Conservation (phyloP, 108 stramenopile genomes). For the Nitzschia putrida region DNA sequence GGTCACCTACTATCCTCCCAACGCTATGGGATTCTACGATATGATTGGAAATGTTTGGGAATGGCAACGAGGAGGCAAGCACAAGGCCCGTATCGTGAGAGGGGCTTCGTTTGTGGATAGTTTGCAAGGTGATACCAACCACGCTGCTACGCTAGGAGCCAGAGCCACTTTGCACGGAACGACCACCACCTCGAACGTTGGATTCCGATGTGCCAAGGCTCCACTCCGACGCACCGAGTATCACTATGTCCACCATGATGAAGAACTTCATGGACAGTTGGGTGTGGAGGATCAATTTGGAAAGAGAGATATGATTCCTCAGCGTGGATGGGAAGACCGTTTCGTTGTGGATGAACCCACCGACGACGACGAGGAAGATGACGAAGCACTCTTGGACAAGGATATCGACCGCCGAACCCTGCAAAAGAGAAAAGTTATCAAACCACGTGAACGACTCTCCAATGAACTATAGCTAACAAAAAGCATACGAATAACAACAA, state of each 20-base stretch:
- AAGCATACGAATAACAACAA: too few relatives aligned
- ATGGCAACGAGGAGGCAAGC: slow-evolving; percentile 89
- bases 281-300: slow-evolving; percentile 72
- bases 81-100: slow-evolving; percentile 83
- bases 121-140: slow-evolving; percentile 80
- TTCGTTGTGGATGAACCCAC: slow-evolving; percentile 20
- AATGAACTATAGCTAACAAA: slow-evolving; percentile 34
- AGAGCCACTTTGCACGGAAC: slow-evolving; percentile 78
- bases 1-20: slow-evolving; percentile 80
- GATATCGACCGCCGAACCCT: slow-evolving; percentile 1
- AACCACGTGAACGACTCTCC: slow-evolving; percentile 40
- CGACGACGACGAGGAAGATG: slow-evolving; percentile 49
- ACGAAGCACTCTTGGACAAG: slow-evolving; percentile 32
- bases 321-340: slow-evolving; percentile 55
- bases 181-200: slow-evolving; percentile 83
- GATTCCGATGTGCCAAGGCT: slow-evolving; percentile 82
- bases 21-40: slow-evolving; percentile 84
- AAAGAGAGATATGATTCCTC: slow-evolving; percentile 50
- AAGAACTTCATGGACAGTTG: slow-evolving; percentile 54
- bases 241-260: slow-evolving; percentile 75
- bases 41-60: slow-evolving; percentile 95
- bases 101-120: slow-evolving; percentile 88
- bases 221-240: slow-evolving; percentile 71
- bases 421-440: slow-evolving; percentile 51
- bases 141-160: slow-evolving; percentile 84